A percentile compares a stretch with the other conserved stretches of the same genome.
Evolutionary conservation across 371 early-diverging fungal species (phyloP).

Genomic region (Haplosporangium sp.): DNA sequence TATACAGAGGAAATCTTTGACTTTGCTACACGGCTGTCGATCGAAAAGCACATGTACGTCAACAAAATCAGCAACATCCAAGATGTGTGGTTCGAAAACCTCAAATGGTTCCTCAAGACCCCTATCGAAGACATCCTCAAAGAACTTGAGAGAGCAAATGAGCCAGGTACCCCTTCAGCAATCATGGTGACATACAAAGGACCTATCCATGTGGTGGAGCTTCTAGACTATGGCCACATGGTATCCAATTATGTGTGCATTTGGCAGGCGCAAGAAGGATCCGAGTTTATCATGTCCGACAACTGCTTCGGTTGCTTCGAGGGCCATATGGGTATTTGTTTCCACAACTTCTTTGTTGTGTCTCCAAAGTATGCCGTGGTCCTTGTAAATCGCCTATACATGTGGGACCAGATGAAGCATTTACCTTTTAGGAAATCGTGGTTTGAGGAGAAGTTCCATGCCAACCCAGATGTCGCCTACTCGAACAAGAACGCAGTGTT

Average conservation of each 20-base stretch:
- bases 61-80: conserved; percentile 16
- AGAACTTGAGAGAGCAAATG: not conserved
- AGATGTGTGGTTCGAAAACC: conserved; percentile 42
- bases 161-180: not conserved
- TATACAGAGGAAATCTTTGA: conserved; percentile 10
- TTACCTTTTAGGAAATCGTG: conserved; percentile 8
- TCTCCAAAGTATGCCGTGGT: conserved; percentile 34
- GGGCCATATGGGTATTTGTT: not conserved
- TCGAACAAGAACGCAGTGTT: not conserved
- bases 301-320: conserved; percentile 20
- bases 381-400: conserved; percentile 16
- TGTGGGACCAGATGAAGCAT: not conserved
- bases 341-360: conserved; percentile 28
- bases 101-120: conserved; percentile 30
- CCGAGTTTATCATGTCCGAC: conserved; percentile 34
- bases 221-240: conserved; percentile 10
- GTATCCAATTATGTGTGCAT: conserved; percentile 10
- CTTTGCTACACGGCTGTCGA: not conserved
- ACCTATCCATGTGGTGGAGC: conserved; percentile 20
- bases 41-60: conserved; percentile 13
- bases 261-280: conserved; percentile 33
- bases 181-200: not conserved
- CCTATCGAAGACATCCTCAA: conserved; percentile 4
- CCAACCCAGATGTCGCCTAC: conserved; percentile 15
- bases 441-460: conserved; percentile 22